phyloP scores from a whole-genome alignment of 2,329 filamentous ascomycete species.

The Trichoderma harzianum region DNA sequence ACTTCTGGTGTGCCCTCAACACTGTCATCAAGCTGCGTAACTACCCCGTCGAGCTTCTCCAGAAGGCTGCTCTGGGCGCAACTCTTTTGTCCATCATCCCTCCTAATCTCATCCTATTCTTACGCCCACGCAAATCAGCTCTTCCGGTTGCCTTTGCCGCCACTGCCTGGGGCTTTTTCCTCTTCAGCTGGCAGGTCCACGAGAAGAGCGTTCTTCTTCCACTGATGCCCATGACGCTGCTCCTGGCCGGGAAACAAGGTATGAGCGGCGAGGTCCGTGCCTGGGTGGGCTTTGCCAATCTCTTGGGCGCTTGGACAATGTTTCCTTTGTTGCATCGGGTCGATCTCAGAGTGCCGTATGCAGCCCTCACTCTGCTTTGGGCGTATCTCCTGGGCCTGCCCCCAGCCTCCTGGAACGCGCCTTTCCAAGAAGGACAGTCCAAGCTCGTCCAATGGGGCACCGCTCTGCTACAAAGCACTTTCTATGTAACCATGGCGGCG shows the following conservation, averaged over 20 bases:
- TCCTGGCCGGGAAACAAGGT: conserved; percentile 75
- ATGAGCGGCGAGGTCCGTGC: conserved; percentile 72
- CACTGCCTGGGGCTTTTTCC: conserved; percentile 93
- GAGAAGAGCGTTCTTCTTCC: conserved; percentile 96
- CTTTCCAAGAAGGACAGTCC: conserved; percentile 51
- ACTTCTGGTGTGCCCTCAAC: conserved; percentile 94
- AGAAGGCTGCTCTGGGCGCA: conserved; percentile 68
- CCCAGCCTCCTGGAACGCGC: conserved; percentile 68
- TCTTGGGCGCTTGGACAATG: conserved; percentile 87
- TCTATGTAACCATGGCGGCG: conserved; percentile 71
- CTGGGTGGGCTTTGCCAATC: conserved; percentile 96
- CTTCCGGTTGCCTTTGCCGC: conserved; percentile 77
- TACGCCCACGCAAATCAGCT: conserved; percentile 71
- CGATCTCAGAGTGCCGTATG: conserved; percentile 78
- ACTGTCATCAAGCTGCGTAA: conserved; percentile 81
- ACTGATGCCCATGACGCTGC: conserved; percentile 85
- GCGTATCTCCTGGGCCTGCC: conserved; percentile 86
- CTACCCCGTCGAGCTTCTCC: conserved; percentile 68
- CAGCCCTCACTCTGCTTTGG: conserved; percentile 82
- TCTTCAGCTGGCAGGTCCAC: conserved; percentile 97
- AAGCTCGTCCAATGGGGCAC: conserved; percentile 51
- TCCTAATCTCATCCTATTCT: conserved; percentile 74
- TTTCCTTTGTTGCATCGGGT: conserved; percentile 87
- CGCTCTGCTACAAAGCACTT: conserved; percentile 65
- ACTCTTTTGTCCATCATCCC: conserved; percentile 76